Evolutionary conservation across 2,329 filamentous ascomycete genomes (phyloP).

Genomic region (Cordyceps farinosa): DNA sequence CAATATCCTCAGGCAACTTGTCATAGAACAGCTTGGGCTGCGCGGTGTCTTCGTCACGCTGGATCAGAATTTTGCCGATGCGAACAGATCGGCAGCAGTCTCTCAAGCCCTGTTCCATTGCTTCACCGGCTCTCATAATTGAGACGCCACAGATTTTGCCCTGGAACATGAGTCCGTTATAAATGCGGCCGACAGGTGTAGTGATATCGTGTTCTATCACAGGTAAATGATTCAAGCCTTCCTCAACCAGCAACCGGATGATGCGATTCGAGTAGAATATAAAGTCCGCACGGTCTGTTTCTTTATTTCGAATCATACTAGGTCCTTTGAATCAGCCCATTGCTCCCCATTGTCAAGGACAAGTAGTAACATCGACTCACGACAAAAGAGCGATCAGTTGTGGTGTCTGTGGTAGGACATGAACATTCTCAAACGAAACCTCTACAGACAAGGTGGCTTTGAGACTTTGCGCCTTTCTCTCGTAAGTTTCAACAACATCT

Average conservation of each 20-base stretch:
- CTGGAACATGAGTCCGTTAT: constrained; percentile 90
- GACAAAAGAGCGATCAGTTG: constrained; percentile 96
- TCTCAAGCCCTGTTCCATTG: constrained; percentile 94
- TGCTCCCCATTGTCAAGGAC: constrained; percentile 15
- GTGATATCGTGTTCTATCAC: constrained; percentile 85
- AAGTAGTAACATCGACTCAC: constrained; percentile 54
- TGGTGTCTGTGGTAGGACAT: constrained; percentile 86
- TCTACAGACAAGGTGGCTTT: constrained; percentile 83
- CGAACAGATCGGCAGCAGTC: constrained; percentile 97
- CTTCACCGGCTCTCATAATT: constrained; percentile 96
- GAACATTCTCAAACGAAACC: constrained; percentile 80
- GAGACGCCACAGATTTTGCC: constrained; percentile 98
- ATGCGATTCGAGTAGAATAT: constrained; percentile 99
- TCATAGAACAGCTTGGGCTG: constrained; percentile 95
- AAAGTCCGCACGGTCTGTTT: constrained; percentile 89
- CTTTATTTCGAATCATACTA: constrained; percentile 92
- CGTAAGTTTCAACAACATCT: constrained; percentile 11
- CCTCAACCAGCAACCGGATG: constrained; percentile 92
- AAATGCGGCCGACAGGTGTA: constrained; percentile 83
- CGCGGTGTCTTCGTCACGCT: constrained; percentile 91
- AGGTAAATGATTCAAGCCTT: constrained; percentile 93
- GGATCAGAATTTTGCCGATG: constrained; percentile 97
- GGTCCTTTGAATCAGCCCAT: constrained; percentile 24
- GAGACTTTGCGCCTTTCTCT: constrained; percentile 65
- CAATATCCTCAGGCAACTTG: constrained; percentile 92